Conservation (phyloP, 768 basidiomycete genomes). For the Russula sp. region DNA sequence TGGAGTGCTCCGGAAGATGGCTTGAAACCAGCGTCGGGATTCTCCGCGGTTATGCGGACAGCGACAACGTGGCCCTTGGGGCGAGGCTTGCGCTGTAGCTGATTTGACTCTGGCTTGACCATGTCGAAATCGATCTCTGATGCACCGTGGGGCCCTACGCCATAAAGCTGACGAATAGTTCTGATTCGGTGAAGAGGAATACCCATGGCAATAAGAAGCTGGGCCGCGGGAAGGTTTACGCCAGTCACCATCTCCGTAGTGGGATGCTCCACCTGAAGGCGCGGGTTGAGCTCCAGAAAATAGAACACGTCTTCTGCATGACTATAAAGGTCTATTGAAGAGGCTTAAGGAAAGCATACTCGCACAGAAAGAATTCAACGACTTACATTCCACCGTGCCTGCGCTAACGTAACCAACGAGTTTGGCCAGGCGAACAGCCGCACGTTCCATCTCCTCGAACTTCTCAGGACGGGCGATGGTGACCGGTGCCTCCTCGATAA, state of each 20-base stretch:
- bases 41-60: constrained; percentile 98
- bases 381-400: constrained; percentile 93
- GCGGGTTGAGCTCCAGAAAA: constrained; percentile 98
- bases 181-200: constrained; percentile 92
- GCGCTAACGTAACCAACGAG: constrained; percentile 98
- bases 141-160: constrained; percentile 82
- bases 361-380: constrained; percentile 15
- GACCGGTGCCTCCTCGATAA: constrained; percentile 98
- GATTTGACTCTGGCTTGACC: constrained; percentile 79
- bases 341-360: constrained; percentile 22
- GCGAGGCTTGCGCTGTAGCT: constrained; percentile 88
- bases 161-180: constrained; percentile 94
- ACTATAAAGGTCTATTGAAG: constrained; percentile 79
- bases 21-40: constrained; percentile 99
- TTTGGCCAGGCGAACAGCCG: constrained; percentile 98
- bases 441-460: constrained; percentile 98
- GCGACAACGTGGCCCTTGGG: constrained; percentile 99
- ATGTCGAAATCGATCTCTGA: constrained; percentile 98
- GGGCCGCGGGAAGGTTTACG: constrained; percentile 95
- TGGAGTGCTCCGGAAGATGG: constrained; percentile 96
- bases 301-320: constrained; percentile 91
- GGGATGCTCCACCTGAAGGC: constrained; percentile 99
- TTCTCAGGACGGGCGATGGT: constrained; percentile 91
- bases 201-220: constrained; percentile 98
- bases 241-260: constrained; percentile 99